Percentiles rank a stretch among this genome's conserved stretches.
phyloP scores from a whole-genome alignment of 106 monocot species.

The Amphibolis antarctica region DNA sequence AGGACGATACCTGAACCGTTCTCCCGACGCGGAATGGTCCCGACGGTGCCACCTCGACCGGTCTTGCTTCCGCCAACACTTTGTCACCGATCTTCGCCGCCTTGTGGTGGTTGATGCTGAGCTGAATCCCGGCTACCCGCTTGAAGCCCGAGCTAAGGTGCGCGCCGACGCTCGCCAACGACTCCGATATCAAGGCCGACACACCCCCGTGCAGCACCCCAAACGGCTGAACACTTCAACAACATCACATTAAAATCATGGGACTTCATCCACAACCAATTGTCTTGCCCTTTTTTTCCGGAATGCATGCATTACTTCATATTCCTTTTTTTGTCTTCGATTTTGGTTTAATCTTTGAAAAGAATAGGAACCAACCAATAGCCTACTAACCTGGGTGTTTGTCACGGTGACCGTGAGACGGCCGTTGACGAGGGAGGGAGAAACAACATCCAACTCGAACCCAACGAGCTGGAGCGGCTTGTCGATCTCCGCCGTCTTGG shows the following conservation, averaged over 20 bases:
- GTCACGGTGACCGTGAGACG: conserved; percentile 33
- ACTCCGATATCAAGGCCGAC: conserved; percentile 79
- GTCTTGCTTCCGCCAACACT: conserved; percentile 47
- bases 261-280: neutral
- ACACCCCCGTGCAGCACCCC: conserved; percentile 76
- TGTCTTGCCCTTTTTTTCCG: no score
- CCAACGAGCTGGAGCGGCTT: conserved; percentile 46
- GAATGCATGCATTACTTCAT: no score
- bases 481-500: conserved; percentile 43
- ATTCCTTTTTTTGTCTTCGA: no score
- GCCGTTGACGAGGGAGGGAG: conserved; percentile 42
- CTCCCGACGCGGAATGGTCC: conserved; percentile 8
- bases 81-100: conserved; percentile 42
- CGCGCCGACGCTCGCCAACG: conserved; percentile 73
- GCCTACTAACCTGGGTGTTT: conserved; percentile 50
- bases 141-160: conserved; percentile 61
- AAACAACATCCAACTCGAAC: conserved; percentile 50
- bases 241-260: neutral
- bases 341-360: no score
- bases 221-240: conserved; percentile 45
- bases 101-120: conserved; percentile 78
- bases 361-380: neutral
- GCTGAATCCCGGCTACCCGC: conserved; percentile 75
- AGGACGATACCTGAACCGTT: conserved; percentile 37
- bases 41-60: conserved; percentile 13